Conservation (phyloP, 805 yeast genomes). For the Priceomyces medius region DNA sequence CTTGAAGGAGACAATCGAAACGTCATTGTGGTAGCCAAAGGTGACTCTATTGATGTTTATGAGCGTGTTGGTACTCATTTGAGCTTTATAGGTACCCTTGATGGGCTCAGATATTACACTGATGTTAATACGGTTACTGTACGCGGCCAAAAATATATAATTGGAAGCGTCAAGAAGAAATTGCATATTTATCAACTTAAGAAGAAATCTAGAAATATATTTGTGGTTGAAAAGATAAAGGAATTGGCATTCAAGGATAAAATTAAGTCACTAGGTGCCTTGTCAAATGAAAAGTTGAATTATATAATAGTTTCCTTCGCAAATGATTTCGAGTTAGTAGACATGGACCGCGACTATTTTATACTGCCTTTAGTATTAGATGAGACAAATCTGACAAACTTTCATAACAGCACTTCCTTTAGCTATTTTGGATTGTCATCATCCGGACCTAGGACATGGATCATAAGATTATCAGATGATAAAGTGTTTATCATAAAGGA, state of each 20-base stretch:
- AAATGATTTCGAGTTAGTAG: slow-evolving; percentile 27
- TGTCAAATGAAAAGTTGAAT: slow-evolving; percentile 10
- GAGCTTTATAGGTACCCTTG: slow-evolving; percentile 29
- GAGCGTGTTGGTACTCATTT: slow-evolving; percentile 34
- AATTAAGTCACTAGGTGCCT: slow-evolving; percentile 19
- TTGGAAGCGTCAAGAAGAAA: slow-evolving; percentile 30
- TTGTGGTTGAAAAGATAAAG: slow-evolving; percentile 22
- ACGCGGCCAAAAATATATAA: slow-evolving; percentile 20
- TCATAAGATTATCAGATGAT: slow-evolving; percentile 15
- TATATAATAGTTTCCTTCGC: slow-evolving; percentile 22
- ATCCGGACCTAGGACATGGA: slow-evolving; percentile 26
- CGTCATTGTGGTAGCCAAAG: slow-evolving; percentile 24
- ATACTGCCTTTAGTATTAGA: slow-evolving; percentile 18
- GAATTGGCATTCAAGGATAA: slow-evolving; percentile 33
- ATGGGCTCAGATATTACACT: slow-evolving; percentile 20
- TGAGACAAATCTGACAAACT: slow-evolving; percentile 16
- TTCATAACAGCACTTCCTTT: slow-evolving; percentile 28
- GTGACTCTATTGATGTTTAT: slow-evolving; percentile 24
- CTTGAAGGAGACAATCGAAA: slow-evolving; percentile 19
- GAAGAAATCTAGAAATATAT: slow-evolving; percentile 30
- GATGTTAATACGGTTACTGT: slow-evolving; percentile 18
- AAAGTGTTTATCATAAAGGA: slow-evolving; percentile 32
- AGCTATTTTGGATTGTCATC: slow-evolving; percentile 38
- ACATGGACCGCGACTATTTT: slow-evolving; percentile 17
- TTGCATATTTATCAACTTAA: slow-evolving; percentile 25